Percentiles rank a stretch among this genome's conserved stretches.
phyloP scores from a whole-genome alignment of 2,329 filamentous ascomycete species.

The Apiospora hydei region DNA sequence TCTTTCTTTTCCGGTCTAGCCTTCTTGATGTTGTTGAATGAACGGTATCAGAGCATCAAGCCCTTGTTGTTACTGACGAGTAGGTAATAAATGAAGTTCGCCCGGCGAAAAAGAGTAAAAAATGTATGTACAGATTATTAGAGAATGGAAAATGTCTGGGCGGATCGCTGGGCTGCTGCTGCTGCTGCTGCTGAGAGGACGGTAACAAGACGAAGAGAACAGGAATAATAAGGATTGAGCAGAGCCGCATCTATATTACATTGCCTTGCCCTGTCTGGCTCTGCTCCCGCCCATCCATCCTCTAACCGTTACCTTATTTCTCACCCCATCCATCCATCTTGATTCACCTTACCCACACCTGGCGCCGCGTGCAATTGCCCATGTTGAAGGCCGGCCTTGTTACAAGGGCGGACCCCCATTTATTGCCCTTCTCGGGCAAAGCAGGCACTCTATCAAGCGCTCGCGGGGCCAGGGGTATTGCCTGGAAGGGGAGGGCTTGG shows the following conservation, averaged over 20 bases:
- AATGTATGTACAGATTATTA: conserved; percentile 7
- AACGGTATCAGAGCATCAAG: conserved; percentile 11
- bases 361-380: neutral
- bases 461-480: neutral
- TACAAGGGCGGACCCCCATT: conserved; percentile 9
- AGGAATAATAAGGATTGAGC: neutral
- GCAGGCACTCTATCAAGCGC: neutral
- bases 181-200: neutral
- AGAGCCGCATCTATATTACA: conserved; percentile 18
- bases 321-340: neutral
- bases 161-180: neutral
- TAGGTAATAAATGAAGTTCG: conserved; percentile 10
- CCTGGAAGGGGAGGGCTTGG: neutral
- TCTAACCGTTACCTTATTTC: neutral
- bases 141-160: conserved; percentile 4
- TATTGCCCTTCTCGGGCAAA: conserved; percentile 15
- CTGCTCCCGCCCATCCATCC: neutral
- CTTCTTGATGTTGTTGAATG: neutral
- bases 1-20: neutral
- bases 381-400: neutral
- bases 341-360: conserved; percentile 11
- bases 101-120: neutral
- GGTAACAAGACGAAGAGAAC: neutral
- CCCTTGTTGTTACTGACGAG: neutral
- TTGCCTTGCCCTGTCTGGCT: neutral